These are phyloP conservation scores for Agrostemma githago DNA, from an alignment of 148 eudicot species.

Conservation along the genomic window DNA sequence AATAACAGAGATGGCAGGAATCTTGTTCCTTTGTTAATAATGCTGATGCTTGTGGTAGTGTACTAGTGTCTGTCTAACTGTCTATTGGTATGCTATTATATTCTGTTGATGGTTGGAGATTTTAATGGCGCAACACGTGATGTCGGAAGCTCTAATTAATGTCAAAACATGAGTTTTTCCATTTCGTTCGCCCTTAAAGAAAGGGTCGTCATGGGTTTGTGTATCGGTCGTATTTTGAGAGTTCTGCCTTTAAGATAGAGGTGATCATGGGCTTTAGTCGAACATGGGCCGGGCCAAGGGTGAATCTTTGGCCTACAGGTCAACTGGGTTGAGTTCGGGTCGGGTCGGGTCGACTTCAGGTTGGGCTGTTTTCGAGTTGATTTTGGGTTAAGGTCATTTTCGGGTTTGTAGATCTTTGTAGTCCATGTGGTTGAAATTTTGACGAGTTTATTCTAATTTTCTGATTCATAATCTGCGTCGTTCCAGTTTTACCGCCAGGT, in stretches of 20 bases:
- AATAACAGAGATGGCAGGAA: not conserved
- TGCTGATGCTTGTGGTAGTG: not conserved
- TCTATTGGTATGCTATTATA: not conserved
- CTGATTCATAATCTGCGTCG: not conserved
- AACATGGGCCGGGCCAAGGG: no score
- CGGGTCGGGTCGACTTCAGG: no score
- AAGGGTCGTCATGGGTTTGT: not conserved
- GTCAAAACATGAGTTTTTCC: not conserved
- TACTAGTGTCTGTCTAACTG: not conserved
- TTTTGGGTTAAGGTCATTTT: no score
- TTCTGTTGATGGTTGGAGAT: not conserved
- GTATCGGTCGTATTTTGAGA: not conserved
- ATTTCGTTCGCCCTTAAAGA: not conserved
- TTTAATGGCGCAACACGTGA: slow-evolving; percentile 1
- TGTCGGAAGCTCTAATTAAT: not conserved
- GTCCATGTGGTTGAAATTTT: slow-evolving; percentile 10
- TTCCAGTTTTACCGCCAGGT: slow-evolving; percentile 82
- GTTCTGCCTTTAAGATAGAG: not conserved
- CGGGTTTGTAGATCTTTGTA: not conserved
- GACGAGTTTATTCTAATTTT: not conserved
- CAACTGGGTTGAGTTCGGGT: no score
- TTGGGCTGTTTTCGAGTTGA: no score
- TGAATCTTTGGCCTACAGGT: no score
- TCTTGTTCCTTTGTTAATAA: slow-evolving; percentile 8
- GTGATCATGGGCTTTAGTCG: no score